phyloP scores from a whole-genome alignment of 768 basidiomycete species.

The Termitomyces sp. region DNA sequence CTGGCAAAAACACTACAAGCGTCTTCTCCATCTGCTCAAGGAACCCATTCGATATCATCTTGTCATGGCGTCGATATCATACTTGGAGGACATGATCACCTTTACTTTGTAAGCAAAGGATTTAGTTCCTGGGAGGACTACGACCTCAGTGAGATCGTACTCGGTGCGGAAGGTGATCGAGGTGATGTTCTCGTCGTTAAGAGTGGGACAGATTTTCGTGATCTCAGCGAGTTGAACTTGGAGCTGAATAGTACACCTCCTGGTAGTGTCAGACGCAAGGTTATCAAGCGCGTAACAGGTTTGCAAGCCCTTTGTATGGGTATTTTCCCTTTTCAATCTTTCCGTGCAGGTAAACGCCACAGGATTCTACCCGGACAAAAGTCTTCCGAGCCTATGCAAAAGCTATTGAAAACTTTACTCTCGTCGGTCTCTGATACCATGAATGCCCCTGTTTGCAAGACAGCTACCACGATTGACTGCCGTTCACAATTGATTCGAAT shows the following conservation, averaged over 20 bases:
- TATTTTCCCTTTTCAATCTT: background rate
- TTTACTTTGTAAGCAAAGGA: constrained; percentile 70
- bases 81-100: constrained; percentile 87
- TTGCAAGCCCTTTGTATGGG: constrained; percentile 3
- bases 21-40: constrained; percentile 49
- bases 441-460: constrained; percentile 71
- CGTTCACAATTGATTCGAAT: constrained; percentile 72
- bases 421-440: constrained; percentile 64
- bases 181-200: constrained; percentile 74
- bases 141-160: constrained; percentile 40
- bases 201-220: constrained; percentile 87
- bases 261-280: constrained; percentile 58
- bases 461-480: constrained; percentile 62
- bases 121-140: constrained; percentile 62
- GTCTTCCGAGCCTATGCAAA: constrained; percentile 47
- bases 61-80: constrained; percentile 79
- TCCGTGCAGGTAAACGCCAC: constrained; percentile 56
- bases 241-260: constrained; percentile 53
- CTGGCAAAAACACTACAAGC: constrained; percentile 66
- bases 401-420: constrained; percentile 57
- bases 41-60: constrained; percentile 31
- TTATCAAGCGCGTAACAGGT: constrained; percentile 63
- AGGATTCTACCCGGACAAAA: constrained; percentile 51
- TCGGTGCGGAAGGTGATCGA: constrained; percentile 68
- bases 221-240: constrained; percentile 70